These are phyloP conservation scores for Endocalyx cinctus DNA, from an alignment of 2,329 filamentous ascomycete species.

Conservation along the genomic window DNA sequence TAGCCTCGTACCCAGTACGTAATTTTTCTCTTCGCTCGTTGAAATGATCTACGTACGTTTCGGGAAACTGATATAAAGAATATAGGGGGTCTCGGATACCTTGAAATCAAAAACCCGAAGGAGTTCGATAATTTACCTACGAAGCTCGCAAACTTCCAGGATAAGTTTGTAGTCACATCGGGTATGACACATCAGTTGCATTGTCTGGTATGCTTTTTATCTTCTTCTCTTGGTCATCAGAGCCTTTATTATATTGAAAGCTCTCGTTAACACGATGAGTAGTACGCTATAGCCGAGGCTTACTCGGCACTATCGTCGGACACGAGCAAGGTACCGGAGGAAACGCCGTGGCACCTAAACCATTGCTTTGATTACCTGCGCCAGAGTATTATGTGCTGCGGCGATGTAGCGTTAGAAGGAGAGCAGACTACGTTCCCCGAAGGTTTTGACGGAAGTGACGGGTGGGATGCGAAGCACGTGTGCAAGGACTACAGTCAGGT, in stretches of 20 bases:
- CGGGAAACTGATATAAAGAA: not conserved
- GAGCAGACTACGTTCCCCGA: conserved; percentile 35
- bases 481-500: conserved; percentile 35
- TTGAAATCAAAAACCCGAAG: conserved; percentile 29
- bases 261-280: too few species aligned
- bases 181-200: conserved; percentile 41
- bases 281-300: conserved; percentile 33
- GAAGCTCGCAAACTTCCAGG: conserved; percentile 25
- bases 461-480: conserved; percentile 39
- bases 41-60: conserved; percentile 1
- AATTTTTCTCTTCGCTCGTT: not conserved
- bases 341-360: conserved; percentile 32
- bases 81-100: conserved; percentile 34
- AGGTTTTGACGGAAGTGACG: conserved; percentile 33
- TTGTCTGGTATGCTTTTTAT: conserved; percentile 34
- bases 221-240: too few species aligned
- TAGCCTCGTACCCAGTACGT: conserved; percentile 32
- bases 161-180: conserved; percentile 35
- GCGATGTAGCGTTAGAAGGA: conserved; percentile 27
- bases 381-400: conserved; percentile 24
- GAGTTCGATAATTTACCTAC: conserved; percentile 33
- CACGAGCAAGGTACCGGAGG: conserved; percentile 20
- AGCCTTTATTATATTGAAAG: too few species aligned
- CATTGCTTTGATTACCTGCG: conserved; percentile 29
- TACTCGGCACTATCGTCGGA: conserved; percentile 30